Conservation (phyloP, 1,284 basidiomycete genomes). For the Moesziomyces antarcticus region DNA sequence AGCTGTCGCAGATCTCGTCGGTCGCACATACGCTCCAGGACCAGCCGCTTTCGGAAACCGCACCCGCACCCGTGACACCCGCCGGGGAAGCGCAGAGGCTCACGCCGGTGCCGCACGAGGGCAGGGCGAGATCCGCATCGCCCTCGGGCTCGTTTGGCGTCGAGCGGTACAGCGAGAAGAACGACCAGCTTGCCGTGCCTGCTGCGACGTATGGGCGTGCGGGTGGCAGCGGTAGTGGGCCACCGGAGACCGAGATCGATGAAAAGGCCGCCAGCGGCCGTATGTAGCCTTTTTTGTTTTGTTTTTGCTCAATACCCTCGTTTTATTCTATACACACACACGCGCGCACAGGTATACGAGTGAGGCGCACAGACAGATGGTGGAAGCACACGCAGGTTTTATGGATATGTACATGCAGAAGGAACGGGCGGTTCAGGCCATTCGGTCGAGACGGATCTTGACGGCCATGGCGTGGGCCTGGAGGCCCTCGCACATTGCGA, state of each 20-base stretch:
- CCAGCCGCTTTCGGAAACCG: conserved; percentile 58
- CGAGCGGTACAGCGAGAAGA: conserved; percentile 24
- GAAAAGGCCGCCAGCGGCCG: background rate
- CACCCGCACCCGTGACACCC: conserved; percentile 1
- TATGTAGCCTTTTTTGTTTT: background rate
- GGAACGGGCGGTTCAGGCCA: background rate
- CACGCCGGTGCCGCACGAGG: conserved; percentile 7
- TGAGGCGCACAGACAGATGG: too few species aligned
- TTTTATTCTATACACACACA: background rate
- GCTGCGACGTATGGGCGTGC: background rate
- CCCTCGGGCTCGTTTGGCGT: conserved; percentile 1
- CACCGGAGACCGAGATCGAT: background rate
- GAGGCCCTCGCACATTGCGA: conserved; percentile 94
- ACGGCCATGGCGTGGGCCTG: conserved; percentile 83
- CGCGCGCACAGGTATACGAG: too few species aligned
- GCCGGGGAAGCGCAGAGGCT: background rate
- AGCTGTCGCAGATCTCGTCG: conserved; percentile 45
- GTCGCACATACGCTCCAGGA: conserved; percentile 51
- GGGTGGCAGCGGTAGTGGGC: background rate
- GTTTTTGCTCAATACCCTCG: background rate
- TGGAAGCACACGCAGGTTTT: too few species aligned
- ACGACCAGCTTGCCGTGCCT: conserved; percentile 12
- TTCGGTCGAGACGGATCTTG: conserved; percentile 61
- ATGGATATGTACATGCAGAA: background rate
- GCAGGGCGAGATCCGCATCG: background rate